phyloP scores from a whole-genome alignment of 306 rosid genomes.

The Citrullus colocynthis region DNA sequence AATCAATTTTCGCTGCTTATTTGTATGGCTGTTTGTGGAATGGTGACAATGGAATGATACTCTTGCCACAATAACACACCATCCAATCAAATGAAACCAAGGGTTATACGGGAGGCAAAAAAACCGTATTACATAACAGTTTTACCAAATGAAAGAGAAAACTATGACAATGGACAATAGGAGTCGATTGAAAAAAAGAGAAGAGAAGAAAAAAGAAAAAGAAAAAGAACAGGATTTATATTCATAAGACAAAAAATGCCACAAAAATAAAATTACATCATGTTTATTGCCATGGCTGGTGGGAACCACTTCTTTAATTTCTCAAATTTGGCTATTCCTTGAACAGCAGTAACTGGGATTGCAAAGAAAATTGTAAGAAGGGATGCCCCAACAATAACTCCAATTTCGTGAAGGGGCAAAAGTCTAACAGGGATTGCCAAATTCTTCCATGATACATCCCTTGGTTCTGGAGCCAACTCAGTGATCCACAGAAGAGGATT shows the following conservation, averaged over 20 bases:
- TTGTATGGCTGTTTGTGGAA: neutral
- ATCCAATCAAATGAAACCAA: neutral
- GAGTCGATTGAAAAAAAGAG: neutral
- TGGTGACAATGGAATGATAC: neutral
- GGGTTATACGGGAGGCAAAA: neutral
- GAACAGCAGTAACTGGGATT: constrained; percentile 85
- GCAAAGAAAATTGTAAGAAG: constrained; percentile 75
- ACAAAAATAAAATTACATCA: constrained; percentile 43
- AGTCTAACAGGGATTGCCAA: constrained; percentile 40
- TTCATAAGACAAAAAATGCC: neutral
- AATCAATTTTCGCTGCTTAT: neutral
- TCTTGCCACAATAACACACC: neutral
- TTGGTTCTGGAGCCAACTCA: constrained; percentile 81
- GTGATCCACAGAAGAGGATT: constrained; percentile 74
- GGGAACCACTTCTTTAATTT: constrained; percentile 89
- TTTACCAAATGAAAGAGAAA: neutral
- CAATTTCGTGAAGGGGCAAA: constrained; percentile 51
- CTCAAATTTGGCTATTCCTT: constrained; percentile 88
- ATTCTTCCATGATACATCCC: constrained; percentile 91
- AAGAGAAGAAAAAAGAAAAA: neutral
- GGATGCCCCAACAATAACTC: constrained; percentile 51
- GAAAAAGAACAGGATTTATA: neutral
- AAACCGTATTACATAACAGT: neutral
- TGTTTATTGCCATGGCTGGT: constrained; percentile 71
- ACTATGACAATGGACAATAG: neutral